These are phyloP conservation scores for Hanseniaspora guilliermondii DNA, from an alignment of 805 yeast species.

Conservation along the genomic window DNA sequence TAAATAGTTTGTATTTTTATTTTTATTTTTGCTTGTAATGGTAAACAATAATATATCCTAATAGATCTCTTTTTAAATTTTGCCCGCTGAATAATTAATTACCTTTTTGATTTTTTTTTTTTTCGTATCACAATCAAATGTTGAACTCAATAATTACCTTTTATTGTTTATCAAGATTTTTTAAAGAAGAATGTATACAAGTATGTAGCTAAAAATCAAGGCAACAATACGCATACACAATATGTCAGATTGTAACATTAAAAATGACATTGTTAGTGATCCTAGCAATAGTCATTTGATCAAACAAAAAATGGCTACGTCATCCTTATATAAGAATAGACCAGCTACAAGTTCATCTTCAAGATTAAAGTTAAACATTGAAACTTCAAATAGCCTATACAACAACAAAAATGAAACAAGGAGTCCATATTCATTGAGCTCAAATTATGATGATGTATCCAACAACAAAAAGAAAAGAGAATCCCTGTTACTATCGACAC, in stretches of 20 bases:
- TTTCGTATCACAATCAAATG: too few relatives aligned
- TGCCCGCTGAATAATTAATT: neutral
- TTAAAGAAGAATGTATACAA: neutral
- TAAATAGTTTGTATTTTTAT: too few relatives aligned
- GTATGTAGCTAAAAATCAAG: neutral
- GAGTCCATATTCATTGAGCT: neutral
- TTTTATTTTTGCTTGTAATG: neutral
- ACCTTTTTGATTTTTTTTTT: neutral
- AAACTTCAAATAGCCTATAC: neutral
- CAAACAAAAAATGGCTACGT: neutral
- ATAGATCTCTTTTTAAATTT: neutral
- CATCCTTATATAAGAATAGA: constrained; percentile 2
- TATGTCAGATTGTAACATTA: neutral
- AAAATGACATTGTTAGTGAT: neutral
- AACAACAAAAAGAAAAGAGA: constrained; percentile 7
- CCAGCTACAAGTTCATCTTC: neutral
- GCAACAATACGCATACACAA: neutral
- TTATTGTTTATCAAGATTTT: too few relatives aligned
- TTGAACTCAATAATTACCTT: too few relatives aligned
- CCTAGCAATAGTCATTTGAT: constrained; percentile 3
- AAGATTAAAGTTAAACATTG: neutral
- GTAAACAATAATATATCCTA: neutral
- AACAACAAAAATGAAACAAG: neutral
- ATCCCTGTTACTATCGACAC: constrained; percentile 24
- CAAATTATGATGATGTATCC: neutral